Conservation (phyloP, 2,329 filamentous ascomycete genomes). For the Alternaria burnsii region DNA sequence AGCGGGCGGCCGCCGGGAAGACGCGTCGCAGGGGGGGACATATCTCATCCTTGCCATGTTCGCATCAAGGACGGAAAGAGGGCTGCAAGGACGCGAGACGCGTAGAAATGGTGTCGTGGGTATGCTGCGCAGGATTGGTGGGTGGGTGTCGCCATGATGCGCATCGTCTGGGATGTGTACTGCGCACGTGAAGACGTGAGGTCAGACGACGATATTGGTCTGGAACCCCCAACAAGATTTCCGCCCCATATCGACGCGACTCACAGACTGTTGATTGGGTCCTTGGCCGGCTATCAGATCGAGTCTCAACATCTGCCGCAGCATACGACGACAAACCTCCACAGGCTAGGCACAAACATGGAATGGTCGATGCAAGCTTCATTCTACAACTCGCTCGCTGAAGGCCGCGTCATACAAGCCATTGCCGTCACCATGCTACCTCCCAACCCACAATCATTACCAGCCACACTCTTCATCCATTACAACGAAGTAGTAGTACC, state of each 20-base stretch:
- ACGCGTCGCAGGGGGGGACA: conserved; percentile 9
- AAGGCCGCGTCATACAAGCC: too few relatives aligned
- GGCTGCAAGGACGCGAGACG: conserved; percentile 1
- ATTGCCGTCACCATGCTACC: not conserved
- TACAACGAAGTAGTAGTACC: conserved; percentile 10
- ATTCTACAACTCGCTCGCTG: not conserved
- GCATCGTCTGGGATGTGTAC: not conserved
- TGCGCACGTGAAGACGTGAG: conserved; percentile 13
- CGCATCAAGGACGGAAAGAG: not conserved
- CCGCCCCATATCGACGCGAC: not conserved
- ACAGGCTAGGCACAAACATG: not conserved
- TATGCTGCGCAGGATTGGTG: not conserved
- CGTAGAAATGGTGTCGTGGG: conserved; percentile 3
- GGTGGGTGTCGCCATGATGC: not conserved
- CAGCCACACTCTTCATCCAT: conserved; percentile 2
- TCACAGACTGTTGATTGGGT: not conserved
- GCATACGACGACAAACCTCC: too few relatives aligned
- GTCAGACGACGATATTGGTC: conserved; percentile 6
- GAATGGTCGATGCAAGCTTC: not conserved
- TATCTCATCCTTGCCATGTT: conserved; percentile 5
- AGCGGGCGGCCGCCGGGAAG: conserved; percentile 14
- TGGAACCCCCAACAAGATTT: not conserved
- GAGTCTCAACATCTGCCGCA: not conserved
- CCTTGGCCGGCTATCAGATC: not conserved
- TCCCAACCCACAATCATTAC: not conserved